phyloP scores from a whole-genome alignment of 2,329 filamentous ascomycete species.

The Colletotrichum destructivum region DNA sequence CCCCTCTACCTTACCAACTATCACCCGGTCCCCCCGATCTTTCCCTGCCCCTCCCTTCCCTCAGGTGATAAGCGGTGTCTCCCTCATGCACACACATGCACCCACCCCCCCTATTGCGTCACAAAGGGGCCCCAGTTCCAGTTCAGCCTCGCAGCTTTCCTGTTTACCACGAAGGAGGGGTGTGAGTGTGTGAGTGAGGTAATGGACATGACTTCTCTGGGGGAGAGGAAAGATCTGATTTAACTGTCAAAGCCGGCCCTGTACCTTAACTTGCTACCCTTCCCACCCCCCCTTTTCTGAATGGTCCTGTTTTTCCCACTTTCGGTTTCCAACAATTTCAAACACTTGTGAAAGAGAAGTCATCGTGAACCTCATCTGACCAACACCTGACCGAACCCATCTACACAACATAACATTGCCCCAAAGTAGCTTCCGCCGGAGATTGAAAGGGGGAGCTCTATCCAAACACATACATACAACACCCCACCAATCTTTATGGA shows the following conservation, averaged over 20 bases:
- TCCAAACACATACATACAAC: neutral
- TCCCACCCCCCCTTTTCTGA: neutral
- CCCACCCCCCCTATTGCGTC: conserved; percentile 34
- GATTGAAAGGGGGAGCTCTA: neutral
- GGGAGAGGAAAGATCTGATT: neutral
- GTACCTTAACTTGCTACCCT: neutral
- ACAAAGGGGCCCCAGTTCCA: conserved; percentile 10
- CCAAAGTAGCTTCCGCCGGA: neutral
- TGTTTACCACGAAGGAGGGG: neutral
- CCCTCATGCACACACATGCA: conserved; percentile 11
- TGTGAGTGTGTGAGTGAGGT: conserved; percentile 30
- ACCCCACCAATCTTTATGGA: conserved; percentile 23
- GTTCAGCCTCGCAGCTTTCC: conserved; percentile 21
- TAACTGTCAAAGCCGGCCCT: neutral
- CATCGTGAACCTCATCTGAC: neutral
- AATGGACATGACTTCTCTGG: conserved; percentile 24
- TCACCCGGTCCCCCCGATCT: conserved; percentile 11
- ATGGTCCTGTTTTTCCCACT: neutral
- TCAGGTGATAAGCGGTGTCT: neutral
- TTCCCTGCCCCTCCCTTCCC: neutral
- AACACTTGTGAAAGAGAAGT: neutral
- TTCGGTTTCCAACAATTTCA: neutral
- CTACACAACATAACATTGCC: neutral
- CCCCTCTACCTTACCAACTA: neutral
- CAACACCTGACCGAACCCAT: neutral